Conservation (phyloP, 2,329 filamentous ascomycete species). For the Colletotrichum sp. region DNA sequence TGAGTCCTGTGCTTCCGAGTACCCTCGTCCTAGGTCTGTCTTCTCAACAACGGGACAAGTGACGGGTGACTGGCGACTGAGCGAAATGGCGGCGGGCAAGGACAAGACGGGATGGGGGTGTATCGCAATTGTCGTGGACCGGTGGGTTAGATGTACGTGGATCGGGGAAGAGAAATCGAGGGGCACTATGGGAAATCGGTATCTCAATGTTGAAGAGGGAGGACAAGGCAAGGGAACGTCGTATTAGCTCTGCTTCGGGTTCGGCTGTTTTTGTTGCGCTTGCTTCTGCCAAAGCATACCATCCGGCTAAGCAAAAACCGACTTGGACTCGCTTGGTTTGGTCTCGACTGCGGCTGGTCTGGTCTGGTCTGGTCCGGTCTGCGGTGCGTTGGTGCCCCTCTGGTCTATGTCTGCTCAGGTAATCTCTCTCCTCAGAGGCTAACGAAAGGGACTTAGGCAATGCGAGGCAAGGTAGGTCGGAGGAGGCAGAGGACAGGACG, state of each 20-base stretch:
- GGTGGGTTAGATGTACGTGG: slow-evolving; percentile 4
- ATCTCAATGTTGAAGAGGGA: slow-evolving; percentile 3
- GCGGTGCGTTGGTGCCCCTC: neutral
- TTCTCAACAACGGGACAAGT: neutral
- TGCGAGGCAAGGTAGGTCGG: neutral
- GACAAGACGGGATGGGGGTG: neutral
- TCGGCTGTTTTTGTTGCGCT: neutral
- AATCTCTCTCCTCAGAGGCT: neutral
- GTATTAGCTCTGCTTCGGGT: neutral
- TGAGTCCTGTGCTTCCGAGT: neutral
- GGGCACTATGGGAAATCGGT: slow-evolving; percentile 15
- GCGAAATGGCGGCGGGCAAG: neutral
- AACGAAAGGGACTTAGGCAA: neutral
- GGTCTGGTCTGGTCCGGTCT: neutral
- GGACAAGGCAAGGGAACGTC: neutral
- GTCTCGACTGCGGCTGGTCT: neutral
- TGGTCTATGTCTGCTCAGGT: neutral
- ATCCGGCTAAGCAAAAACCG: neutral
- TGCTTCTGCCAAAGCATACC: neutral
- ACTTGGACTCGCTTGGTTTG: neutral
- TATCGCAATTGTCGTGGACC: slow-evolving; percentile 1
- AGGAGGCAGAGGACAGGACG: neutral
- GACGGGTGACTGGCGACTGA: neutral
- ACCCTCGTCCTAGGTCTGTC: neutral
- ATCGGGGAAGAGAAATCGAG: slow-evolving; percentile 12